These are phyloP conservation scores for Rhodotorula toruloides DNA, from an alignment of 768 basidiomycete species.

Conservation along the genomic window DNA sequence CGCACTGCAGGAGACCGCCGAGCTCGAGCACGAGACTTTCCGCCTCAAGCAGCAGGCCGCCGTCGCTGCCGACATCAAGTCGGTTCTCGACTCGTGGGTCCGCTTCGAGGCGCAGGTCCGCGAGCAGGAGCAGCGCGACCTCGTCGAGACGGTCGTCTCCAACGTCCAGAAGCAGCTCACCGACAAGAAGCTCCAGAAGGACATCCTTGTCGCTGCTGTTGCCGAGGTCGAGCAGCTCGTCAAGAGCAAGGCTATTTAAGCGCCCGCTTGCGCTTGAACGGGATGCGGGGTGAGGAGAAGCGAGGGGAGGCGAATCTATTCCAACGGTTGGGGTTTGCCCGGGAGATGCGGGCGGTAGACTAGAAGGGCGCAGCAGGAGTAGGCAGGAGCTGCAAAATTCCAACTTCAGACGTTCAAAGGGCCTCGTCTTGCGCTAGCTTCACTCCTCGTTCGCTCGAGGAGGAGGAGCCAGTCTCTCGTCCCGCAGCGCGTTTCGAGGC, in stretches of 20 bases:
- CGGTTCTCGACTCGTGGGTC: slow-evolving; percentile 95
- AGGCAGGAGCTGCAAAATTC: too few relatives aligned
- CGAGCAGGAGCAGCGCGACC: slow-evolving; percentile 90
- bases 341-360: too few relatives aligned
- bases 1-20: slow-evolving; percentile 88
- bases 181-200: slow-evolving; percentile 84
- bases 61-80: slow-evolving; percentile 80
- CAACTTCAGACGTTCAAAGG: too few relatives aligned
- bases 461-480: too few relatives aligned
- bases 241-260: slow-evolving; percentile 84
- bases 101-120: slow-evolving; percentile 94
- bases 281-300: too few relatives aligned
- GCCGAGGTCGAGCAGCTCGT: slow-evolving; percentile 80
- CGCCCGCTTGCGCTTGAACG: not conserved
- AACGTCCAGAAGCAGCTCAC: slow-evolving; percentile 75
- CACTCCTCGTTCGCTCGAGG: too few relatives aligned
- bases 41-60: slow-evolving; percentile 82
- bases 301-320: too few relatives aligned
- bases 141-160: slow-evolving; percentile 79
- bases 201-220: slow-evolving; percentile 71
- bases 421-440: too few relatives aligned
- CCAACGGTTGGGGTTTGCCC: too few relatives aligned
- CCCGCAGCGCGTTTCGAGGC: too few relatives aligned
- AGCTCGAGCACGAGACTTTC: slow-evolving; percentile 82
- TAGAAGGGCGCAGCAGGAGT: too few relatives aligned